These are phyloP conservation scores for Hypocreales sp. DNA, from an alignment of 2,329 filamentous ascomycete species.

Conservation along the genomic window DNA sequence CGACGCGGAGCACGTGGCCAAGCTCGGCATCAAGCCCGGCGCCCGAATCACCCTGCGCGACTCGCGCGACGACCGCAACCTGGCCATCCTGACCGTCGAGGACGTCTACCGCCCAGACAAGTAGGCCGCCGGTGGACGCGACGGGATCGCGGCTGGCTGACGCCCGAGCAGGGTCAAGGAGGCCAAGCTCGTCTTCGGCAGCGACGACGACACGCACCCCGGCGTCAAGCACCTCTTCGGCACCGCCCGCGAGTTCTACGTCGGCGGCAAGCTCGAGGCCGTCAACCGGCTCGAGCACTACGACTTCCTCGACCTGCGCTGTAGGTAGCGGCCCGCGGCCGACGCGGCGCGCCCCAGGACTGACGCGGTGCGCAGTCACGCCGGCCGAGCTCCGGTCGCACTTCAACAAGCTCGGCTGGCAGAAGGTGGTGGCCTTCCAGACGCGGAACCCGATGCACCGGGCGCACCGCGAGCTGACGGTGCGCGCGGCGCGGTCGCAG, in stretches of 20 bases:
- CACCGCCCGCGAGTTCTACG: slow-evolving; percentile 72
- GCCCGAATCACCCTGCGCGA: slow-evolving; percentile 79
- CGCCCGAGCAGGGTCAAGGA: slow-evolving; percentile 76
- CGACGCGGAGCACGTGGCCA: slow-evolving; percentile 57
- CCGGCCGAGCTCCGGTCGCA: slow-evolving; percentile 87
- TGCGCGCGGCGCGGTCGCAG: slow-evolving; percentile 86
- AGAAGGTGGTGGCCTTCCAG: slow-evolving; percentile 96
- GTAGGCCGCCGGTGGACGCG: no score
- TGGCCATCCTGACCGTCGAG: slow-evolving; percentile 89
- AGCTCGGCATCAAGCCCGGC: slow-evolving; percentile 61
- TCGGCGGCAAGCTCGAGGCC: slow-evolving; percentile 91
- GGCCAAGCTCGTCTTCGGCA: slow-evolving; percentile 88
- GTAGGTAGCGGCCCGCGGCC: no score
- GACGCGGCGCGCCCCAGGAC: no score
- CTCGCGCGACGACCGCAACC: slow-evolving; percentile 87
- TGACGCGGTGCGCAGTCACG: slow-evolving; percentile 58
- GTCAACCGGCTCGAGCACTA: slow-evolving; percentile 95
- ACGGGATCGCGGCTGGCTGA: no score
- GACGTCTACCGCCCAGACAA: slow-evolving; percentile 95
- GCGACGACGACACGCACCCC: slow-evolving; percentile 76
- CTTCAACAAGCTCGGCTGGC: slow-evolving; percentile 99
- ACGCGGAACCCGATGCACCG: slow-evolving; percentile 99
- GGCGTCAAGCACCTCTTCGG: slow-evolving; percentile 81
- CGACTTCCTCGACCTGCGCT: slow-evolving; percentile 93
- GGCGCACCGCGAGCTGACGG: slow-evolving; percentile 92